Conservation (phyloP, 306 rosid species). For the Pyrus pyrifolia region DNA sequence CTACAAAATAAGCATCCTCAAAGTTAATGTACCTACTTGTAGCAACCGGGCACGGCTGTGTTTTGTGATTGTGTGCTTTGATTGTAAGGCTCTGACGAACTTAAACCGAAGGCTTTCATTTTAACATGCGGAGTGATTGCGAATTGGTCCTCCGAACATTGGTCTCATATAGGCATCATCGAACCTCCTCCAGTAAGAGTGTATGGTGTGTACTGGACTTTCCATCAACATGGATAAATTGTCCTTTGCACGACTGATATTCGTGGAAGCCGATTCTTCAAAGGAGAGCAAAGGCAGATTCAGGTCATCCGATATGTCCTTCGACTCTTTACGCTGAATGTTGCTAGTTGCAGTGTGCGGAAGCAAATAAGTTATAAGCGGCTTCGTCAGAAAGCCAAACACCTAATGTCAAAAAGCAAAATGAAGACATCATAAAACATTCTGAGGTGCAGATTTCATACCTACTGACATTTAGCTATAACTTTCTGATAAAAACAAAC, state of each 20-base stretch:
- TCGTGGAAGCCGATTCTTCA: slow-evolving; percentile 57
- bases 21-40: background rate
- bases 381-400: slow-evolving; percentile 74
- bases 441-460: background rate
- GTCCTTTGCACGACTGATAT: slow-evolving; percentile 66
- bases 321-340: slow-evolving; percentile 17
- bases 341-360: slow-evolving; percentile 31
- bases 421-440: background rate
- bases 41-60: background rate
- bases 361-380: slow-evolving; percentile 54
- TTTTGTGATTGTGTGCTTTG: background rate
- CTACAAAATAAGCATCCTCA: background rate
- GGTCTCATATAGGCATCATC: slow-evolving; percentile 94
- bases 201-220: slow-evolving; percentile 70
- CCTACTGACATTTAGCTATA: background rate
- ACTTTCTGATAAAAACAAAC: background rate
- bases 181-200: slow-evolving; percentile 74
- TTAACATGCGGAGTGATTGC: slow-evolving; percentile 23
- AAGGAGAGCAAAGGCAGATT: slow-evolving; percentile 63
- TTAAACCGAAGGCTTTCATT: background rate
- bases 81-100: background rate
- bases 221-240: slow-evolving; percentile 67
- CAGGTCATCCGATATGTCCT: slow-evolving; percentile 35
- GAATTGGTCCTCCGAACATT: slow-evolving; percentile 66
- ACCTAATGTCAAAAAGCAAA: slow-evolving; percentile 35